Base-by-base conservation (phyloP, 345 rosid species). In the Moricandia arvensis region DNA sequence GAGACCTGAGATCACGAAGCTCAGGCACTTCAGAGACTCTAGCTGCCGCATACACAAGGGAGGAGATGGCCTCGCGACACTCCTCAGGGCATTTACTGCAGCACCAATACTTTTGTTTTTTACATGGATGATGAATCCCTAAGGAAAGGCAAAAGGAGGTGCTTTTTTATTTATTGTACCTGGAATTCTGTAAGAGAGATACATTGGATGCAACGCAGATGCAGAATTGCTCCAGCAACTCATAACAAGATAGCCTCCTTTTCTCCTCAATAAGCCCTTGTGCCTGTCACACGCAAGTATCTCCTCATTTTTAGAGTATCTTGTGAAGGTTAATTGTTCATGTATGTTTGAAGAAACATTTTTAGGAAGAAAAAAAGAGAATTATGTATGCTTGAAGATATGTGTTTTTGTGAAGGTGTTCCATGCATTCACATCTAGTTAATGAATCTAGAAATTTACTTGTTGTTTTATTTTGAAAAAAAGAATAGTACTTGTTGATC, bases 11-110 rank as follows among this genome's bases (percentile, higher is more conserved):
- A 9, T 90, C 84, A 4, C 93, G 88, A 9, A 90, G 83, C 79
- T 92, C 97, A 0, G 95, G 97, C 71, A 90, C 82, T 77, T 90
- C 91, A 51, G 94, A 82, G 79, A 92, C 84, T 83, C 97, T 85
- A 51, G 99, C 97, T 7, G 99, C 95, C 15, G 97, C 96, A 33
- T 88, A 86, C 43, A 85, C 76, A 64, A 95, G 83, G 63, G 96
- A 88, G 13, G 91, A 76, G 16, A 86, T 80, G 59, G 98, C 93
- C 79, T 88, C 94, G 75, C 68, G 81, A 80, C 99, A 92, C 64
- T 88, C 98, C 41, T 83, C 88, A 18, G 97, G 99, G 41, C 59
- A 66, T 47, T 66, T 66, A 27, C 70, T 63, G 49, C 5, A 4
- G 30, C 66, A 41, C 47, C 47, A 41, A 41, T 41, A 11, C 5